These are phyloP conservation scores for Geum urbanum DNA, from an alignment of 306 rosid species.

Conservation along the genomic window DNA sequence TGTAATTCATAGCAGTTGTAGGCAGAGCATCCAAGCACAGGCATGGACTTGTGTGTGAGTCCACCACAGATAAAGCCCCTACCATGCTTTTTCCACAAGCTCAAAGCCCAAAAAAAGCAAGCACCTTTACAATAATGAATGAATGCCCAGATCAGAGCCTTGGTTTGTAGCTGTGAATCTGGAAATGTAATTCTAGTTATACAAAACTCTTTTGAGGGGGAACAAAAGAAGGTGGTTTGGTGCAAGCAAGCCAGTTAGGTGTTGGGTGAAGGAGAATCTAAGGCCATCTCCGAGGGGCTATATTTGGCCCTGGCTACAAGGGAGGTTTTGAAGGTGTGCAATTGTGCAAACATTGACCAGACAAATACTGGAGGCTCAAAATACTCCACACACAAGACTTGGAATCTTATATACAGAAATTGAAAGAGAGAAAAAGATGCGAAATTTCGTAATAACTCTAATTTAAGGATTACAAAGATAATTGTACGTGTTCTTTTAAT, in stretches of 20 bases:
- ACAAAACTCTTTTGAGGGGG: slow-evolving; percentile 24
- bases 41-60: slow-evolving; percentile 75
- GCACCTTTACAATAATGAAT: neutral
- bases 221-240: slow-evolving; percentile 24
- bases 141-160: slow-evolving; percentile 21
- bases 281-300: too few relatives aligned
- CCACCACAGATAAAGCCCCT: slow-evolving; percentile 73
- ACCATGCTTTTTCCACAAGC: slow-evolving; percentile 46
- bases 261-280: slow-evolving; percentile 3
- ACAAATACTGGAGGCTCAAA: slow-evolving; percentile 57
- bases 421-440: too few relatives aligned
- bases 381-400: slow-evolving; percentile 23
- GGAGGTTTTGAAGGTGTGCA: slow-evolving; percentile 39
- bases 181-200: slow-evolving; percentile 32
- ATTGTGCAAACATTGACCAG: slow-evolving; percentile 48
- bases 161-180: slow-evolving; percentile 13
- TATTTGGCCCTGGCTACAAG: too few relatives aligned
- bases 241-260: slow-evolving; percentile 31
- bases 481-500: too few relatives aligned
- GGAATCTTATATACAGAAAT: neutral
- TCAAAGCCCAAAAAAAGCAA: slow-evolving; percentile 15
- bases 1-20: slow-evolving; percentile 52
- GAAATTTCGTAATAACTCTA: too few relatives aligned
- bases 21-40: slow-evolving; percentile 79
- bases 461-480: too few relatives aligned